Base-by-base conservation (phyloP, 768 basidiomycete genomes). In the Lactarius akahatsu region DNA sequence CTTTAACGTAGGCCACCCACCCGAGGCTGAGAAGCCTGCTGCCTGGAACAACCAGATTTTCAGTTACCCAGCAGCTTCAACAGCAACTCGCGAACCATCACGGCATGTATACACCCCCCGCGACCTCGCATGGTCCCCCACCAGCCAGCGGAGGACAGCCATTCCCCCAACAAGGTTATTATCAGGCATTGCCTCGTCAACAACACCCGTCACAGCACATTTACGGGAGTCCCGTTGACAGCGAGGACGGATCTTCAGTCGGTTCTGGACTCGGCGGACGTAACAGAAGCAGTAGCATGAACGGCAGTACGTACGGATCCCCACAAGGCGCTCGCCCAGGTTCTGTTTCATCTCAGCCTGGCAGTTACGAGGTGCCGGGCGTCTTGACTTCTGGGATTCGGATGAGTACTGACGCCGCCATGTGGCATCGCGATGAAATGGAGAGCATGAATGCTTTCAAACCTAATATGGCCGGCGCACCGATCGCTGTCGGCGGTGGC, bases 181-280 rank as follows among this genome's bases (percentile, higher is more conserved):
- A 59, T 61, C 67, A 45, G 67, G 72, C 63, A 61, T 71, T 77
- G 57, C 75, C 77, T 61, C 74, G 74, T 45, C 78, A 76, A 47
- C 73, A 73, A 62, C 69, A 65, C 70, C 13, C 75, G 71, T 45
- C 63, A 47, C 69, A 67, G 16, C 74, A 72, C 52, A 59, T 71
- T 58, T 75, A 75, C 70, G 74, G 71, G 65, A 73, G 71, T 45
- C 72, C 77, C 36, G 65, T 71, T 38, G 80, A 80, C 70, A 75
- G 74, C 3, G 80, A 81, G 59, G 80, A 81, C 62, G 55, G 74
- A 0, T 77, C 78, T 2, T 78, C 77, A 18, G 77, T 80, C 26
- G 72, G 77, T 26, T 81, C 80, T 30, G 75, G 72, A 45, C 73
- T 55, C 23, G 73, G 66, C 32, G 73, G 70, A 56, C 66, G 76